A percentile compares a stretch with the other conserved stretches of the same genome.
These are phyloP conservation scores for Chrysopogon serrulatus DNA, from an alignment of 176 grass and related monocot species.

Conservation along the genomic window DNA sequence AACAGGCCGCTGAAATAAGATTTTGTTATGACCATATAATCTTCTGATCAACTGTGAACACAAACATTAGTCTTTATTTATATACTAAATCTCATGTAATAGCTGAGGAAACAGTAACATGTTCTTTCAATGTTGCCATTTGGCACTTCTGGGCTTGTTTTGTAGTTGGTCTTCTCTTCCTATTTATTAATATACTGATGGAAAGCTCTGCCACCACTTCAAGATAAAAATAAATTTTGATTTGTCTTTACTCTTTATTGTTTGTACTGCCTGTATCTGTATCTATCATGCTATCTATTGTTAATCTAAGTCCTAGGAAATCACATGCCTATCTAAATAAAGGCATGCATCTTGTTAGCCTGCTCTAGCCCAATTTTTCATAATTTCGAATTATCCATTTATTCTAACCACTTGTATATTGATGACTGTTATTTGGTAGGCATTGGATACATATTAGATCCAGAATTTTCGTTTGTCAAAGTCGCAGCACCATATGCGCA, in stretches of 20 bases:
- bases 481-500: slow-evolving; percentile 88
- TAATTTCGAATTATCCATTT: slow-evolving; percentile 13
- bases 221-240: background rate
- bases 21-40: background rate
- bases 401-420: background rate
- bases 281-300: background rate
- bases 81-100: slow-evolving; percentile 19
- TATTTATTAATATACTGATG: background rate
- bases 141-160: background rate
- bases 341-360: background rate
- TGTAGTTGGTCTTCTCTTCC: background rate
- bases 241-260: background rate
- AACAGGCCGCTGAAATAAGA: background rate
- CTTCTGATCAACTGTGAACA: background rate
- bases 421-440: slow-evolving; percentile 44
- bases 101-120: background rate
- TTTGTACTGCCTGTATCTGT: background rate
- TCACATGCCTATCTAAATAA: background rate
- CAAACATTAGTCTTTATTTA: background rate
- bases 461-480: slow-evolving; percentile 96
- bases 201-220: background rate
- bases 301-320: background rate
- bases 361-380: background rate
- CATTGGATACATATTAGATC: slow-evolving; percentile 87
- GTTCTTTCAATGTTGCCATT: background rate